These are phyloP conservation scores for Nicotiana noctiflora DNA, from an alignment of 257 asterid genomes.

Conservation along the genomic window DNA sequence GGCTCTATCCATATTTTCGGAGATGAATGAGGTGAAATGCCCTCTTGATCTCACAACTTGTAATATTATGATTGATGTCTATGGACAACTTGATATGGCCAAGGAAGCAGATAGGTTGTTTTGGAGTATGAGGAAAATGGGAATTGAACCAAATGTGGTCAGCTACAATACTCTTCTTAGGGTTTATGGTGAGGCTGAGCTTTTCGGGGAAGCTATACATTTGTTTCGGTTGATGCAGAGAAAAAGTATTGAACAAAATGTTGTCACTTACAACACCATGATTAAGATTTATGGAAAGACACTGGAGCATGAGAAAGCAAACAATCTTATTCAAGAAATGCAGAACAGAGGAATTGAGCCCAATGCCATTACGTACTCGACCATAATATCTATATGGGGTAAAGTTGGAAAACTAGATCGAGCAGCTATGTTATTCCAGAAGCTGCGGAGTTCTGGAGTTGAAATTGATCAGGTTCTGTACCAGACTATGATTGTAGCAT, in stretches of 20 bases:
- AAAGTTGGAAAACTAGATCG: slow-evolving; percentile 78
- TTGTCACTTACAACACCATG: slow-evolving; percentile 93
- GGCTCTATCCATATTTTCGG: slow-evolving; percentile 67
- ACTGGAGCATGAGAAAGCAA: slow-evolving; percentile 86
- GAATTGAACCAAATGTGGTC: slow-evolving; percentile 81
- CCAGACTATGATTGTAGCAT: slow-evolving; percentile 88
- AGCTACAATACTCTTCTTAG: slow-evolving; percentile 83
- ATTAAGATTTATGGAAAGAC: slow-evolving; percentile 88
- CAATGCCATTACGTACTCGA: slow-evolving; percentile 80
- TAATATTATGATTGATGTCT: slow-evolving; percentile 90
- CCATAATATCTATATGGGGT: slow-evolving; percentile 88
- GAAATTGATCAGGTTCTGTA: slow-evolving; percentile 87
- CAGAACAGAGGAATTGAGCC: slow-evolving; percentile 73
- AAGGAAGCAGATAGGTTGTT: slow-evolving; percentile 87
- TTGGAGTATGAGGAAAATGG: slow-evolving; percentile 86
- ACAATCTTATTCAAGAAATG: slow-evolving; percentile 88
- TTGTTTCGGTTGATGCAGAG: slow-evolving; percentile 93
- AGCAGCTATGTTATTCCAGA: slow-evolving; percentile 85
- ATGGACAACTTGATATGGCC: slow-evolving; percentile 93
- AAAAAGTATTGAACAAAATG: slow-evolving; percentile 75
- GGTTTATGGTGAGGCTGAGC: slow-evolving; percentile 92
- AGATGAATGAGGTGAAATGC: slow-evolving; percentile 69
- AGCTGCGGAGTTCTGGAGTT: slow-evolving; percentile 70
- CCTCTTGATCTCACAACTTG: slow-evolving; percentile 73
- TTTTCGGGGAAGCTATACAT: slow-evolving; percentile 94